A percentile compares a stretch with the other conserved stretches of the same genome.
Conservation (phyloP, 352 stramenopile genomes). For the Phytophthora nicotianae region DNA sequence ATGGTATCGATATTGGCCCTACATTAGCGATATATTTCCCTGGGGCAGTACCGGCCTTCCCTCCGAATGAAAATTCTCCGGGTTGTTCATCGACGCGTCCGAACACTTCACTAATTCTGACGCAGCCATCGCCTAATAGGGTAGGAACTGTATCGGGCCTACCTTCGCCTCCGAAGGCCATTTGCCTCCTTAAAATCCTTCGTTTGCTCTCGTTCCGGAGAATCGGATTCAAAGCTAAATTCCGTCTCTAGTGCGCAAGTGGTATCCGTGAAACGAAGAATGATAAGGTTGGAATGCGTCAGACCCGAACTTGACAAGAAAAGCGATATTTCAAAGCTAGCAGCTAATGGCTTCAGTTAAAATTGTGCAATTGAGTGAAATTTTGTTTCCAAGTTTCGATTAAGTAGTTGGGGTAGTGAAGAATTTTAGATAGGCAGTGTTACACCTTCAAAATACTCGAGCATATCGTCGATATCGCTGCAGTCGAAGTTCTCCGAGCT, state of each 20-base stretch:
- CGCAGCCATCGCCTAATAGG: neutral
- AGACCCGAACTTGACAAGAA: no score
- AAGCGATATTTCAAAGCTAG: no score
- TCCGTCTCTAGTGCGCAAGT: no score
- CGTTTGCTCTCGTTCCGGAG: no score
- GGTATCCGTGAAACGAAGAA: no score
- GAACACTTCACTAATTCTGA: neutral
- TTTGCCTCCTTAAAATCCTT: no score
- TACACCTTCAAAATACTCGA: constrained; percentile 79
- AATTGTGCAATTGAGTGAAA: no score
- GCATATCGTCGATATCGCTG: constrained; percentile 70
- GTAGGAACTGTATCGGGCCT: neutral
- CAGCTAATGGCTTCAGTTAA: no score
- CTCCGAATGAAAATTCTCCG: neutral
- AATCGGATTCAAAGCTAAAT: neutral
- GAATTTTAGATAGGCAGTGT: constrained; percentile 56
- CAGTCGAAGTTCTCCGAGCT: constrained; percentile 43
- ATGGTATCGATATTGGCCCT: neutral
- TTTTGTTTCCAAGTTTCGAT: constrained; percentile 9
- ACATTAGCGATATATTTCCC: neutral
- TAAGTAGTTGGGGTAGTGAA: neutral
- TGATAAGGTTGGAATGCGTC: no score
- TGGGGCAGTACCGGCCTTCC: neutral
- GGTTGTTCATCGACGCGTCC: neutral
- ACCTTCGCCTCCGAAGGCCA: neutral